Percentiles rank a stretch among this genome's conserved stretches.
Evolutionary conservation across 805 yeast genomes (phyloP).

Genomic region (Candida gorgasii): DNA sequence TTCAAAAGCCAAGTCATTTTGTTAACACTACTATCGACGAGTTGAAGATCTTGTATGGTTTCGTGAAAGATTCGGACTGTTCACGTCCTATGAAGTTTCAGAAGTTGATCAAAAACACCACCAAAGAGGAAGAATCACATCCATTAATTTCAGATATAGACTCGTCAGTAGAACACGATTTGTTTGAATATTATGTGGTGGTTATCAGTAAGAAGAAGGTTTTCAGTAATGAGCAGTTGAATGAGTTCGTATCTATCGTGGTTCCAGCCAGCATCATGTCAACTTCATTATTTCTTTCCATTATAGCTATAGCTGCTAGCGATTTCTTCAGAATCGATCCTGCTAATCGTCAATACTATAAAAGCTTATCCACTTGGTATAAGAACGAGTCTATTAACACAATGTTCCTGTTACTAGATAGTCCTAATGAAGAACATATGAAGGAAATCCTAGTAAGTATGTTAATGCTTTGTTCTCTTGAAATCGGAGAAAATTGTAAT

Average conservation of each 20-base stretch:
- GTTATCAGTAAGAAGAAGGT: conserved; percentile 23
- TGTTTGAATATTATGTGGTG: conserved; percentile 22
- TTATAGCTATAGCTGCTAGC: conserved; percentile 23
- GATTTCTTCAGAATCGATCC: conserved; percentile 20
- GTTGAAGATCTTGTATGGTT: too few species aligned
- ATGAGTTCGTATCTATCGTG: conserved; percentile 26
- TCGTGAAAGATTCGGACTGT: too few species aligned
- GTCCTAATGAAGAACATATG: conserved; percentile 18
- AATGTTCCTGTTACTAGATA: conserved; percentile 26
- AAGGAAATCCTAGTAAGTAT: conserved; percentile 28
- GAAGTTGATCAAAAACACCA: too few species aligned
- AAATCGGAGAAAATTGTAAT: conserved; percentile 27
- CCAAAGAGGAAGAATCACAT: too few species aligned
- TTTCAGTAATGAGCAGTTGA: conserved; percentile 20
- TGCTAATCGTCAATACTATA: conserved; percentile 5
- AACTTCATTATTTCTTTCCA: conserved; percentile 19
- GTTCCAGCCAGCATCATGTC: conserved; percentile 25
- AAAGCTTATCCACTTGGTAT: conserved; percentile 16
- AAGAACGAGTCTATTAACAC: conserved; percentile 29
- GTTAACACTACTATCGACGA: too few species aligned
- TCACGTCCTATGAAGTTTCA: too few species aligned
- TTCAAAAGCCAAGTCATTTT: too few species aligned
- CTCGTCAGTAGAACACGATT: not conserved
- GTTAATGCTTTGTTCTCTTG: conserved; percentile 28
- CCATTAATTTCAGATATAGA: not conserved